phyloP scores from a whole-genome alignment of 2,329 filamentous ascomycete genomes.

The Colletotrichum incanum region DNA sequence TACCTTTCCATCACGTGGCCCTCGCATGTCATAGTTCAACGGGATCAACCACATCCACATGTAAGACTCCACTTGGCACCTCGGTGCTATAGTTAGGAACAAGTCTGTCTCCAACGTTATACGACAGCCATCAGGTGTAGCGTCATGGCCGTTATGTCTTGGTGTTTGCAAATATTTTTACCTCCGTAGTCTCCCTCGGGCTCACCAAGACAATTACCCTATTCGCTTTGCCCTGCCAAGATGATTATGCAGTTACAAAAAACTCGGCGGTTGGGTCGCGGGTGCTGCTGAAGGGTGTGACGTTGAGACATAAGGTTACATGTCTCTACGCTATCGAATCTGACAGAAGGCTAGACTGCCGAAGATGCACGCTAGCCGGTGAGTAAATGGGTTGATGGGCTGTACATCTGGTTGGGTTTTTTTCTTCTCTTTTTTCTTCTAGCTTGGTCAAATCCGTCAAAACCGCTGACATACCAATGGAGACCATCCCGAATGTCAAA shows the following conservation, averaged over 20 bases:
- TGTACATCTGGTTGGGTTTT: too few relatives aligned
- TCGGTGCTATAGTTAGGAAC: background rate
- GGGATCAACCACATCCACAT: background rate
- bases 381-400: background rate
- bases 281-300: background rate
- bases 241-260: too few relatives aligned
- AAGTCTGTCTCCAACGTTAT: background rate
- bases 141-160: background rate
- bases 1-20: background rate
- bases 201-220: background rate
- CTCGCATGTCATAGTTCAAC: background rate
- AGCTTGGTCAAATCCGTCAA: background rate
- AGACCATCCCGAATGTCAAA: background rate
- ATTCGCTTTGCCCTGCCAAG: slow-evolving; percentile 13
- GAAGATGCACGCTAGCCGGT: background rate
- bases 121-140: background rate
- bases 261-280: background rate
- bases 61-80: background rate
- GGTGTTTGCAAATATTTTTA: background rate
- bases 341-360: slow-evolving; percentile 18
- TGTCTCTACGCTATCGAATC: slow-evolving; percentile 16
- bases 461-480: too few relatives aligned
- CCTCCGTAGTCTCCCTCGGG: background rate
- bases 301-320: slow-evolving; percentile 23
- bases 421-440: too few relatives aligned